These are phyloP conservation scores for Pseudocercospora cruenta DNA, from an alignment of 2,329 filamentous ascomycete species.

Conservation along the genomic window DNA sequence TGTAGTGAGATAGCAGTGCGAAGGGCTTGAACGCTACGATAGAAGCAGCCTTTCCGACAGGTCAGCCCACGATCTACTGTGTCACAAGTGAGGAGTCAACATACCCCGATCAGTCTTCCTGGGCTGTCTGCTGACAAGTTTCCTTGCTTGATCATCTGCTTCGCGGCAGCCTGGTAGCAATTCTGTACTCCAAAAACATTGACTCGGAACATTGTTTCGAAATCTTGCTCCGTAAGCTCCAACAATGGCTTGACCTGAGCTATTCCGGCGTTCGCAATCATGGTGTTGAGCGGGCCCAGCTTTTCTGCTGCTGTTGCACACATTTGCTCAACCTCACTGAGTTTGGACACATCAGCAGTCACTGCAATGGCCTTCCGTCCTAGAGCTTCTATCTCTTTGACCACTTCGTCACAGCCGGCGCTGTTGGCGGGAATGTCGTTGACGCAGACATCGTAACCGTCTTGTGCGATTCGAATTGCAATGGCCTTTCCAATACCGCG, in stretches of 20 bases:
- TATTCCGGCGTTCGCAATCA: constrained; percentile 67
- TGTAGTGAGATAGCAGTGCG: constrained; percentile 64
- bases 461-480: constrained; percentile 64
- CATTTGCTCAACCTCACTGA: constrained; percentile 57
- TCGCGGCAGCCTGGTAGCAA: constrained; percentile 65
- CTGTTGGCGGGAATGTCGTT: constrained; percentile 63
- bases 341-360: constrained; percentile 64
- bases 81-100: neutral
- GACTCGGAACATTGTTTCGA: constrained; percentile 63
- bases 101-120: constrained; percentile 53
- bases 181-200: constrained; percentile 69
- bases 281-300: constrained; percentile 57
- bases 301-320: constrained; percentile 57
- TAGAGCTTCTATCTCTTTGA: constrained; percentile 56
- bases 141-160: constrained; percentile 67
- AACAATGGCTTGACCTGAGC: constrained; percentile 61
- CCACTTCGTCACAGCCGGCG: constrained; percentile 56
- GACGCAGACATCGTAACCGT: constrained; percentile 68
- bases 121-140: constrained; percentile 43
- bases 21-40: constrained; percentile 66
- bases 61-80: neutral
- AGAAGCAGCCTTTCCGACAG: constrained; percentile 31
- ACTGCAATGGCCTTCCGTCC: constrained; percentile 57
- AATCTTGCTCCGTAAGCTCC: constrained; percentile 60
- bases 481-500: constrained; percentile 61